phyloP scores from a whole-genome alignment of 1,284 basidiomycete genomes.

The Ceratobasidium sp. region DNA sequence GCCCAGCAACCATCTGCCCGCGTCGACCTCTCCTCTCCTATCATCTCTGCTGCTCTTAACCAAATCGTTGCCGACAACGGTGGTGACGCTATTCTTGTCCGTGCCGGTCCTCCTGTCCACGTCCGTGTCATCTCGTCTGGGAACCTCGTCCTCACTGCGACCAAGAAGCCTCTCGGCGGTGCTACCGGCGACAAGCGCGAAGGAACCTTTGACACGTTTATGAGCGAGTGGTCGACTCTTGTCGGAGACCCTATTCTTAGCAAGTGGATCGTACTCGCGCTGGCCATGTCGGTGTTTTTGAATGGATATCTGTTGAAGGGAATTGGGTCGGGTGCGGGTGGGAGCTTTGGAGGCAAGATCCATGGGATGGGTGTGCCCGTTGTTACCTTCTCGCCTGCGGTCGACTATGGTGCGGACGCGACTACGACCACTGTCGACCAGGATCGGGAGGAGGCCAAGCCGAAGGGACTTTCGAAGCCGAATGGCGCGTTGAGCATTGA shows the following conservation, averaged over 20 bases:
- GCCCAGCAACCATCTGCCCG: slow-evolving; percentile 30
- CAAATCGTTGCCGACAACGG: slow-evolving; percentile 57
- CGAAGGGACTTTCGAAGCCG: slow-evolving; percentile 51
- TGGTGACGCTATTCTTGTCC: slow-evolving; percentile 70
- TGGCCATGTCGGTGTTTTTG: slow-evolving; percentile 89
- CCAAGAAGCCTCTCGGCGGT: slow-evolving; percentile 24
- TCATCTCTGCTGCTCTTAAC: slow-evolving; percentile 64
- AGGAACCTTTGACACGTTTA: slow-evolving; percentile 82
- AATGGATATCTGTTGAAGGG: slow-evolving; percentile 95
- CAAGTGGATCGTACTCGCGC: slow-evolving; percentile 95
- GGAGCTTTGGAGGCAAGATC: slow-evolving; percentile 36
- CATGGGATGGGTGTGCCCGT: slow-evolving; percentile 39
- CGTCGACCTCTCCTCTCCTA: slow-evolving; percentile 48
- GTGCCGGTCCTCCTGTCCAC: slow-evolving; percentile 76
- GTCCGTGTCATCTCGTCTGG: slow-evolving; percentile 64
- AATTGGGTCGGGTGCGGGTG: slow-evolving; percentile 62
- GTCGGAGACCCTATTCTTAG: slow-evolving; percentile 95
- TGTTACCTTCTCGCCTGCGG: slow-evolving; percentile 58
- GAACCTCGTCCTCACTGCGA: slow-evolving; percentile 43
- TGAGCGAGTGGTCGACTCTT: slow-evolving; percentile 94
- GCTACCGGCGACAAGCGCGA: slow-evolving; percentile 48
- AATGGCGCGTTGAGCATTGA: slow-evolving; percentile 49
- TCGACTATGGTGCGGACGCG: slow-evolving; percentile 57
- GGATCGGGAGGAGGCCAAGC: not conserved
- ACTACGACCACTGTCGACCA: slow-evolving; percentile 24